These are phyloP conservation scores for Nakazawaea ambrosiae DNA, from an alignment of 805 yeast species.

Conservation along the genomic window DNA sequence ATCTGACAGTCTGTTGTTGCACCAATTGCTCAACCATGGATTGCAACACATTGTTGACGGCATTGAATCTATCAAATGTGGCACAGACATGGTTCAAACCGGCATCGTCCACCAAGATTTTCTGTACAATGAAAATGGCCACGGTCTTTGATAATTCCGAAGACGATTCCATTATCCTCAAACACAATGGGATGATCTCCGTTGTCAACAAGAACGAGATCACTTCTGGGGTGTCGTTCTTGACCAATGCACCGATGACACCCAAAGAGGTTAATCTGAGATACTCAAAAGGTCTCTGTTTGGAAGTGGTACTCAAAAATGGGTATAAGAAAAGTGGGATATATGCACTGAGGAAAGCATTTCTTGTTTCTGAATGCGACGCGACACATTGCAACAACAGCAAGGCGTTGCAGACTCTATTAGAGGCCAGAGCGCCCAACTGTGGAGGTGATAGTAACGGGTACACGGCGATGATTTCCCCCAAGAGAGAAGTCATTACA, in stretches of 20 bases:
- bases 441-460: conserved; percentile 85
- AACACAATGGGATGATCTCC: conserved; percentile 90
- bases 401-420: conserved; percentile 91
- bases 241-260: conserved; percentile 93
- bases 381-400: conserved; percentile 96
- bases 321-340: conserved; percentile 91
- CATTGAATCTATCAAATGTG: conserved; percentile 89
- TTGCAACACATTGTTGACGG: conserved; percentile 83
- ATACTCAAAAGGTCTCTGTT: conserved; percentile 90
- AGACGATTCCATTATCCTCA: conserved; percentile 91
- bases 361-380: conserved; percentile 85
- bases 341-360: conserved; percentile 79
- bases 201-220: conserved; percentile 89
- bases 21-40: conserved; percentile 82
- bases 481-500: conserved; percentile 85
- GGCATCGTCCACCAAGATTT: conserved; percentile 83
- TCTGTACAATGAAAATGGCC: conserved; percentile 92
- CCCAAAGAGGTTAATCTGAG: conserved; percentile 89
- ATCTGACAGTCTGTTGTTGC: conserved; percentile 69
- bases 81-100: conserved; percentile 92
- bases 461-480: conserved; percentile 85
- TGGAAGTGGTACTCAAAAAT: conserved; percentile 83
- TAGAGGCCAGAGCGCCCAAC: conserved; percentile 78
- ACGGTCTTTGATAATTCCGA: conserved; percentile 93
- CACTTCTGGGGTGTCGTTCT: conserved; percentile 93